Evolutionary conservation across 257 asterid species (phyloP).

Genomic region (Solanum tacnaense): DNA sequence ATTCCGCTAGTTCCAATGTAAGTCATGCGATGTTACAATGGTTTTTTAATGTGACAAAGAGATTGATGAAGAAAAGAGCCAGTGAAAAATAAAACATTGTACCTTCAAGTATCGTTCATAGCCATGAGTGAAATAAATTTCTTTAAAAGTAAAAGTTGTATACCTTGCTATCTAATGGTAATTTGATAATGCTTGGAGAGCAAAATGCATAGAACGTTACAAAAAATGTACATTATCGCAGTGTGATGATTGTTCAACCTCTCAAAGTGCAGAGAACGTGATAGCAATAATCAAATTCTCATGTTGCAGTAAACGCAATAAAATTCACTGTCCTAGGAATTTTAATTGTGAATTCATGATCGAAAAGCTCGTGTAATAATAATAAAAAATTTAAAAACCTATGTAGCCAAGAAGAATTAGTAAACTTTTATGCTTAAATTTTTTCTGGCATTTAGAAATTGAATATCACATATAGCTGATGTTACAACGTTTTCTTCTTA

Average conservation of each 20-base stretch:
- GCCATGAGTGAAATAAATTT: too few species aligned
- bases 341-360: neutral
- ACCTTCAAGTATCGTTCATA: neutral
- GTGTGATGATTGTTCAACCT: too few species aligned
- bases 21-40: neutral
- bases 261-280: neutral
- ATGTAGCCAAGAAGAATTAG: too few species aligned
- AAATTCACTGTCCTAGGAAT: too few species aligned
- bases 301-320: neutral
- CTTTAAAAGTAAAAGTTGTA: neutral
- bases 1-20: too few species aligned
- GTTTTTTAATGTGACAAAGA: neutral
- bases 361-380: neutral
- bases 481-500: too few species aligned
- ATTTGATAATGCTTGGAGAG: neutral
- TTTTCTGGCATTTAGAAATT: too few species aligned
- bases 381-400: too few species aligned
- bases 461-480: too few species aligned
- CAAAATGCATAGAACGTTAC: neutral
- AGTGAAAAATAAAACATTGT: neutral
- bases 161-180: neutral
- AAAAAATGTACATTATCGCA: too few species aligned
- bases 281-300: neutral
- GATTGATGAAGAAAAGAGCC: too few species aligned
- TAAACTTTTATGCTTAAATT: too few species aligned